Evolutionary conservation across 495 filamentous ascomycete species (phyloP).

Genomic region (Penicillium riverlandense): DNA sequence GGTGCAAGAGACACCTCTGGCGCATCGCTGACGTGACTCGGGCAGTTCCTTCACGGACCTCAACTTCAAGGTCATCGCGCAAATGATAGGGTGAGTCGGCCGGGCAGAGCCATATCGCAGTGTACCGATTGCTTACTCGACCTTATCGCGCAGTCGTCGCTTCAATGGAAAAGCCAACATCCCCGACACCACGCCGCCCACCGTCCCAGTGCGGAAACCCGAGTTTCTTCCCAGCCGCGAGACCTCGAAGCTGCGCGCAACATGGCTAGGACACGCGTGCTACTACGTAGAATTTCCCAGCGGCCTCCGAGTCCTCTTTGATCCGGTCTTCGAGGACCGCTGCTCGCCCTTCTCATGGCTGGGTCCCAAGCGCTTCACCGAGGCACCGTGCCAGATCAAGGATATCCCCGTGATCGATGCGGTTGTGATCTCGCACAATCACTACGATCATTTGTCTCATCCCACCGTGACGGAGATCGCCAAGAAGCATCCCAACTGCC

Average conservation of each 20-base stretch:
- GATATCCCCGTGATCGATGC: slow-evolving; percentile 82
- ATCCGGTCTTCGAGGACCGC: slow-evolving; percentile 87
- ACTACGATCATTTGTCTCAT: slow-evolving; percentile 89
- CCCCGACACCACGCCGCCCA: slow-evolving; percentile 58
- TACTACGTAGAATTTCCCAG: slow-evolving; percentile 88
- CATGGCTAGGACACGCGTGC: slow-evolving; percentile 95
- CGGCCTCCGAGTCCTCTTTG: slow-evolving; percentile 85
- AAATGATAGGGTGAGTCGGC: slow-evolving; percentile 18
- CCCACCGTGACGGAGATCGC: slow-evolving; percentile 64
- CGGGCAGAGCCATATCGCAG: background rate
- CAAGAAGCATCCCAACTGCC: slow-evolving; percentile 65
- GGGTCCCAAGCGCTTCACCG: slow-evolving; percentile 76
- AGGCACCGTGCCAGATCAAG: slow-evolving; percentile 66
- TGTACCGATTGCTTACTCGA: background rate
- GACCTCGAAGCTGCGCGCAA: slow-evolving; percentile 65
- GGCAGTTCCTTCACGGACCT: slow-evolving; percentile 30
- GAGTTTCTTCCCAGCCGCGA: slow-evolving; percentile 57
- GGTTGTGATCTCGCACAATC: slow-evolving; percentile 86
- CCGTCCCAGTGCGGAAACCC: slow-evolving; percentile 61
- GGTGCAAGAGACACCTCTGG: too few species aligned
- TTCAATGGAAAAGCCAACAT: slow-evolving; percentile 50
- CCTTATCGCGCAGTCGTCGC: slow-evolving; percentile 37
- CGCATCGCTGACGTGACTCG: too few species aligned
- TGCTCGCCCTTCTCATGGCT: slow-evolving; percentile 70
- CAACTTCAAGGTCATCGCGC: slow-evolving; percentile 4